phyloP scores from a whole-genome alignment of 192 early-diverging fungal genomes.

The Coemansia sp. region DNA sequence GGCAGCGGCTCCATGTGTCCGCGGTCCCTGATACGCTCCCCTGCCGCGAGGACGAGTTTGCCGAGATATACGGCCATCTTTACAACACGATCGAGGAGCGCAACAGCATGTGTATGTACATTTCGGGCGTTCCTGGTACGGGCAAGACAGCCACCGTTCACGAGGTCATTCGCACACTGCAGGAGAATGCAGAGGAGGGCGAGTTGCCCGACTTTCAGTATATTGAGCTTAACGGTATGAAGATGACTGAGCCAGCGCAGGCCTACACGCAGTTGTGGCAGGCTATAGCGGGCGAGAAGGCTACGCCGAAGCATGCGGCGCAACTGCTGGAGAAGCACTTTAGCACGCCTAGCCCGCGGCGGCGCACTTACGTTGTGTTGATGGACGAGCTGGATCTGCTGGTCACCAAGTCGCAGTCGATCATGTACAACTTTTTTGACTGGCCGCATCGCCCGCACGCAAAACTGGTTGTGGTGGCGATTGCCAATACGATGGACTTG shows the following conservation, averaged over 20 bases:
- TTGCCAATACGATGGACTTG: conserved; percentile 99
- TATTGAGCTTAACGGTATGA: conserved; percentile 98
- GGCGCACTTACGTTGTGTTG: conserved; percentile 65
- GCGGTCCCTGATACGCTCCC: conserved; percentile 87
- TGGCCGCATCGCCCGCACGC: conserved; percentile 88
- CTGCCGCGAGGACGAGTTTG: conserved; percentile 92
- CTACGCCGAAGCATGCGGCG: conserved; percentile 74
- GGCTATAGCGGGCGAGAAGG: conserved; percentile 54
- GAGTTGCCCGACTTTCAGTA: conserved; percentile 75
- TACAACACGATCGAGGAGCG: conserved; percentile 78
- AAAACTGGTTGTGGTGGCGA: conserved; percentile 85
- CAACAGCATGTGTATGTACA: conserved; percentile 85
- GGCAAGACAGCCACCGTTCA: conserved; percentile 96
- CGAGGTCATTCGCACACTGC: conserved; percentile 74
- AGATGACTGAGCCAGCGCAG: conserved; percentile 87
- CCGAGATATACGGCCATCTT: conserved; percentile 70
- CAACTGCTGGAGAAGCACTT: conserved; percentile 74
- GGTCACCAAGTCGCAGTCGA: conserved; percentile 84
- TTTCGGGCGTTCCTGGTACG: conserved; percentile 94
- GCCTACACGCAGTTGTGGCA: conserved; percentile 85
- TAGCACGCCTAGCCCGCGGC: conserved; percentile 50
- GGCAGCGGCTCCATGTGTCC: conserved; percentile 82
- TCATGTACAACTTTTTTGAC: conserved; percentile 99
- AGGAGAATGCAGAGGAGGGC: conserved; percentile 56
- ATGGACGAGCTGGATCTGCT: conserved; percentile 97